These are phyloP conservation scores for Dryas octopetala DNA, from an alignment of 306 rosid genomes.

Conservation along the genomic window DNA sequence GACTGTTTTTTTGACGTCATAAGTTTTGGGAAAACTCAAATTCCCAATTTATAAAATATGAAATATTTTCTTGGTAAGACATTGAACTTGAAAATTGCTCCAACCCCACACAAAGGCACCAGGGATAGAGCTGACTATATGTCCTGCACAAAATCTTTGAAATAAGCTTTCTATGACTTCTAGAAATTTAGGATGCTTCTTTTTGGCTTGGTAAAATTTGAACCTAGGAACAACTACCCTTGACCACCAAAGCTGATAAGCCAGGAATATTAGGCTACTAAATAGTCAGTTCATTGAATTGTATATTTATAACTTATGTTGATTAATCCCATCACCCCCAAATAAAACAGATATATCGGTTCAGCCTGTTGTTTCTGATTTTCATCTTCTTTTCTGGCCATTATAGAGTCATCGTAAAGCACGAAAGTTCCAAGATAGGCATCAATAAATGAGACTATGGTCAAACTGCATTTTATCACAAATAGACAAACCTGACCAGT, in stretches of 20 bases:
- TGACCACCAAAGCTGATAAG: not conserved
- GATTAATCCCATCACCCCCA: not conserved
- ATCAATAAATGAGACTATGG: not conserved
- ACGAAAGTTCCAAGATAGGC: not conserved
- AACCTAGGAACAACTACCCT: not conserved
- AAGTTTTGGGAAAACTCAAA: not conserved
- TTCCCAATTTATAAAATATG: not conserved
- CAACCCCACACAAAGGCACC: not conserved
- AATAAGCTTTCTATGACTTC: not conserved
- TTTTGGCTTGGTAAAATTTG: not conserved
- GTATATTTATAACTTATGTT: not conserved
- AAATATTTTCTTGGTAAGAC: not conserved
- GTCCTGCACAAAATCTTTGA: not conserved
- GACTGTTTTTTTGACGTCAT: not conserved
- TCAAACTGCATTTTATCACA: not conserved
- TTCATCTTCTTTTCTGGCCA: not conserved
- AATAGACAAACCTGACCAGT: conserved; percentile 71
- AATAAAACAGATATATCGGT: not conserved
- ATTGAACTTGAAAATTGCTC: conserved; percentile 1
- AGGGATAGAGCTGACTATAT: not conserved
- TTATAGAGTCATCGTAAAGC: not conserved
- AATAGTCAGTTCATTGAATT: not conserved
- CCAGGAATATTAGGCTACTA: conserved; percentile 2
- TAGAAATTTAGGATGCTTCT: not conserved
- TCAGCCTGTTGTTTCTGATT: not conserved